phyloP scores from a whole-genome alignment of 768 basidiomycete species.

The Hericium erinaceus region DNA sequence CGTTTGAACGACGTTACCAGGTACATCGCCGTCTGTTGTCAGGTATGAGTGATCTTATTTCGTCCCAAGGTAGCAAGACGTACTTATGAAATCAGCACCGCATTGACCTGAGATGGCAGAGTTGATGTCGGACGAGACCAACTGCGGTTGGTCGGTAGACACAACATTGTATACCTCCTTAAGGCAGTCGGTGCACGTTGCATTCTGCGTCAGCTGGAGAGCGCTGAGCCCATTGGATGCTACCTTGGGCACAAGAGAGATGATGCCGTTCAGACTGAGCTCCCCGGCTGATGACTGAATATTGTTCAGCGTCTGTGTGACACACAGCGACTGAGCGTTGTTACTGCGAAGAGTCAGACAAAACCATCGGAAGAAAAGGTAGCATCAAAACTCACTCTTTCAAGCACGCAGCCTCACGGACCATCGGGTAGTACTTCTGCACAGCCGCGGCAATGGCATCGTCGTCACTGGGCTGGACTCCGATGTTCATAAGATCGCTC shows the following conservation, averaged over 20 bases:
- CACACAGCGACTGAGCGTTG: constrained; percentile 38
- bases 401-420: constrained; percentile 49
- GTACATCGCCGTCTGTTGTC: constrained; percentile 19
- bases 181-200: constrained; percentile 26
- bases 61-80: not conserved
- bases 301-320: constrained; percentile 45
- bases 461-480: constrained; percentile 11
- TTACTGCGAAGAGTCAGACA: constrained; percentile 20
- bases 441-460: constrained; percentile 28
- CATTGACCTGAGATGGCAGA: constrained; percentile 16
- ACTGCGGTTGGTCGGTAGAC: constrained; percentile 14
- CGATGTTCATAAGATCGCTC: constrained; percentile 25
- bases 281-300: constrained; percentile 30
- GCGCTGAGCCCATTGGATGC: constrained; percentile 8
- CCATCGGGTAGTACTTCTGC: constrained; percentile 46
- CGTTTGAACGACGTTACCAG: constrained; percentile 19
- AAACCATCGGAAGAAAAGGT: not conserved
- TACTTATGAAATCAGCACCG: constrained; percentile 23
- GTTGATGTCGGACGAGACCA: constrained; percentile 11
- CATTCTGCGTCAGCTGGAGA: constrained; percentile 13
- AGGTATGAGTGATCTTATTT: not conserved
- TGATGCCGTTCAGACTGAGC: not conserved
- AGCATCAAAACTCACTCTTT: constrained; percentile 43
- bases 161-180: constrained; percentile 23
- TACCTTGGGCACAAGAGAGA: constrained; percentile 1